phyloP scores from a whole-genome alignment of 2,329 filamentous ascomycete species.

The Tolypocladium album region DNA sequence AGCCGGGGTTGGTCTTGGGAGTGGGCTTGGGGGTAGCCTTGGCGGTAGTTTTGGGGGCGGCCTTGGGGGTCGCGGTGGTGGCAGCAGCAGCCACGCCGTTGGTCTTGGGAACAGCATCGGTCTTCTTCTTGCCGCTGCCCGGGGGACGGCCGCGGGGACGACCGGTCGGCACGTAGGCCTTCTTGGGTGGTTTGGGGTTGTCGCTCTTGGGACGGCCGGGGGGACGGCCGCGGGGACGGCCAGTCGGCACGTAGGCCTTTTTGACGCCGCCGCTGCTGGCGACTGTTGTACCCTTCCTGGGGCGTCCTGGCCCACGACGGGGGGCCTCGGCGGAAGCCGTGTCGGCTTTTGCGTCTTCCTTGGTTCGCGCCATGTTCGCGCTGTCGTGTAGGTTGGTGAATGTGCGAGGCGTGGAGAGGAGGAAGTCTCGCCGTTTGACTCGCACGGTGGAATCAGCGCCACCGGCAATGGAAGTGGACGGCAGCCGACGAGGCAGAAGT shows the following conservation, averaged over 20 bases:
- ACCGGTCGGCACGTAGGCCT: slow-evolving; percentile 26
- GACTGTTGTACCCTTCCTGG: slow-evolving; percentile 18
- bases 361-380: slow-evolving; percentile 19
- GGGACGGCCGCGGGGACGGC: slow-evolving; percentile 31
- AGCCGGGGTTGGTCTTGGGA: slow-evolving; percentile 4
- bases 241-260: slow-evolving; percentile 25
- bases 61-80: no score
- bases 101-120: not conserved
- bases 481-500: not conserved
- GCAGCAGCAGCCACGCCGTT: not conserved
- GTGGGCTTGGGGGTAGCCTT: not conserved
- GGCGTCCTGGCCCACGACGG: slow-evolving; percentile 12
- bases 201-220: slow-evolving; percentile 31
- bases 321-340: slow-evolving; percentile 7
- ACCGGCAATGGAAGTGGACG: not conserved
- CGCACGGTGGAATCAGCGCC: not conserved
- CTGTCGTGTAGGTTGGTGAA: not conserved
- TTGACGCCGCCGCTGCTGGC: slow-evolving; percentile 27
- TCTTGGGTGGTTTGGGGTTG: slow-evolving; percentile 15
- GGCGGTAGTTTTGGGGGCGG: no score
- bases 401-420: not conserved
- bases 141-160: slow-evolving; percentile 37
- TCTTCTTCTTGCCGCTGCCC: slow-evolving; percentile 24
- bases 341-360: slow-evolving; percentile 14
- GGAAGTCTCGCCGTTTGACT: not conserved